Evolutionary conservation across 495 filamentous ascomycete species (phyloP).

Genomic region (Glutinoglossum americanum): DNA sequence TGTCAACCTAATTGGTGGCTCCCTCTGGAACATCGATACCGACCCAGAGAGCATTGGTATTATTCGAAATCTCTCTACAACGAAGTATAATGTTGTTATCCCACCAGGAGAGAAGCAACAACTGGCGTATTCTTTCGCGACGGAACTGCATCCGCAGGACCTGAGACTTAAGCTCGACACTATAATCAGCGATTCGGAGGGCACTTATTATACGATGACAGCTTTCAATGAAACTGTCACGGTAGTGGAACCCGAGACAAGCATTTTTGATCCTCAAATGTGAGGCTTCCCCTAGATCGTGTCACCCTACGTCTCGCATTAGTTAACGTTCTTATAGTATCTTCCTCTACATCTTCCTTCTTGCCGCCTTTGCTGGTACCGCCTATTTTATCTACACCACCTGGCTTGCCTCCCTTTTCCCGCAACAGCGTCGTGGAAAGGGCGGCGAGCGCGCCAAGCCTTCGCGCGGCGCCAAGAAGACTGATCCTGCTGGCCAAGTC

Average conservation of each 20-base stretch:
- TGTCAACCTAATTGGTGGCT: constrained; percentile 58
- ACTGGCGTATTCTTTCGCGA: constrained; percentile 64
- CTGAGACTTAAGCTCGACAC: constrained; percentile 59
- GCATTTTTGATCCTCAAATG: constrained; percentile 93
- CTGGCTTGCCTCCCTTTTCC: constrained; percentile 92
- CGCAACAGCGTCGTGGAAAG: constrained; percentile 58
- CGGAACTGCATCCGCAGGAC: constrained; percentile 87
- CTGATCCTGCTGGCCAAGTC: constrained; percentile 34
- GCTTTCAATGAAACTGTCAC: constrained; percentile 75
- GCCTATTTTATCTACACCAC: constrained; percentile 95
- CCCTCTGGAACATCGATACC: constrained; percentile 37
- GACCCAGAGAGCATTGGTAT: constrained; percentile 31
- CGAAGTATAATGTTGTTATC: constrained; percentile 50
- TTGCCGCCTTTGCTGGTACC: constrained; percentile 50
- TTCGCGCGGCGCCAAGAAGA: constrained; percentile 39
- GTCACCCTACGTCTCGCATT: background rate
- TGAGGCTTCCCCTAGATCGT: constrained; percentile 22
- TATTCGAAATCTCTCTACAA: constrained; percentile 65
- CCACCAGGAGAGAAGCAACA: constrained; percentile 56
- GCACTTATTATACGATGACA: constrained; percentile 47
- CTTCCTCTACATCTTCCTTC: constrained; percentile 92
- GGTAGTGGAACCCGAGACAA: constrained; percentile 80
- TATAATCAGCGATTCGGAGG: constrained; percentile 41
- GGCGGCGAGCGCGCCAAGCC: constrained; percentile 35
- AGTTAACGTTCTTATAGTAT: constrained; percentile 30